Evolutionary conservation across 2,329 filamentous ascomycete species (phyloP), one percentile per base, ranked within the genome.

Genomic region (Colletotrichum sublineola): DNA sequence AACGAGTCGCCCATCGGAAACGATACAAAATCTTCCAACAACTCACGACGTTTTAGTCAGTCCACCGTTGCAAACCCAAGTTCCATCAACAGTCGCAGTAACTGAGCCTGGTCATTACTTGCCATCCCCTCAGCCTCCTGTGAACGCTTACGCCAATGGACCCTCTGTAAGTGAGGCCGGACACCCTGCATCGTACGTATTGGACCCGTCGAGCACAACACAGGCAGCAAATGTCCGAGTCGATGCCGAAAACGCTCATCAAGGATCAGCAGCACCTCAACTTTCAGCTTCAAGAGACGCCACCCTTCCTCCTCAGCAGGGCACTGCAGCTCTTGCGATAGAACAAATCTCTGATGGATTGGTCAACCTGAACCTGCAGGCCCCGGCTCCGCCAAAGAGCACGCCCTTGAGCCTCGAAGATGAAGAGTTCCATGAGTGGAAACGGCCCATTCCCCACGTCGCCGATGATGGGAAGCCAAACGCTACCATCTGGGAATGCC

Each of bases 401-500:
- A 1, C 1, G 2, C 9, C 29, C 31, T n/a, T 33, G 8, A 20
- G 56, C 24, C 36, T 42, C 33, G 67, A 60, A 24, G 57, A 63
- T 29, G 46, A 61, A 24, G 64, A 40, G 5, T 56, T 62, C 11
- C 63, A 67, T 12, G 68, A 67, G 6, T 71, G 64, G 56, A 67
- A 48, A 48, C 44, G 63, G 11, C 33, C 68, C 4, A 18, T 71
- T 3, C 68, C 68, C 5, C 9, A 9, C 5, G 2, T 71, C 18
- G 33, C 38, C 4, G 68, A 71, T 14, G 18, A 72, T 0, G 81
- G 80, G 0, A 20, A 68, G 3, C 75, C 76, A 11, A 73, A 73
- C 14, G 76, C 80, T 2, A 61, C 75, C 1, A 65, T 80, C 0
- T 73, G 75, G 4, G 78, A 75, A 15, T 83, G 81, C 33, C 78